Evolutionary conservation across 2,329 filamentous ascomycete genomes (phyloP).

Genomic region (Ascochyta pisi): DNA sequence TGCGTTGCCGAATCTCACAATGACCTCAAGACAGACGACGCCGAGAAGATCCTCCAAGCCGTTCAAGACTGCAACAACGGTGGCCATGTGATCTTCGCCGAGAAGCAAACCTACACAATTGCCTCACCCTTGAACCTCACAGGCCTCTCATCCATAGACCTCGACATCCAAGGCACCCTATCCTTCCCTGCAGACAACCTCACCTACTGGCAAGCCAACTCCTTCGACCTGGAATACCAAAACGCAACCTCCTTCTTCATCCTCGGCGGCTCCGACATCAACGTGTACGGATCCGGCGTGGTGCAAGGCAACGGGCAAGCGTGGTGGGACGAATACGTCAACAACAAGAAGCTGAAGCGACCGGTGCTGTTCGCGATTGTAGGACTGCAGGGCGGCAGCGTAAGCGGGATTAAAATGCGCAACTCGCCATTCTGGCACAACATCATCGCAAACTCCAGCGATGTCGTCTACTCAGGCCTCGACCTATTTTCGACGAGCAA

Average conservation of each 20-base stretch:
- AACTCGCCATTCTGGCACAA: slow-evolving; percentile 46
- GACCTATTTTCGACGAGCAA: slow-evolving; percentile 21
- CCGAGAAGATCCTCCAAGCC: slow-evolving; percentile 15
- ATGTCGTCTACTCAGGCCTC: slow-evolving; percentile 42
- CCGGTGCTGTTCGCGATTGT: slow-evolving; percentile 14
- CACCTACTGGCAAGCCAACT: slow-evolving; percentile 19
- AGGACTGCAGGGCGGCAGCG: slow-evolving; percentile 11
- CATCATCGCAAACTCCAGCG: slow-evolving; percentile 56
- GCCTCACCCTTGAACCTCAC: slow-evolving; percentile 19
- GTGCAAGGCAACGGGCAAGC: slow-evolving; percentile 66
- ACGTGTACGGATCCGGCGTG: slow-evolving; percentile 63
- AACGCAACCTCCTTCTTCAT: slow-evolving; percentile 69
- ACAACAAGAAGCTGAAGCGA: slow-evolving; percentile 17
- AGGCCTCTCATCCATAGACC: slow-evolving; percentile 13
- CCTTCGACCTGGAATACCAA: slow-evolving; percentile 55
- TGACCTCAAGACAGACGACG: slow-evolving; percentile 17
- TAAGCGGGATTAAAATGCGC: slow-evolving; percentile 11
- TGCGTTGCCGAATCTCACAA: slow-evolving; percentile 22
- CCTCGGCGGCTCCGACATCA: slow-evolving; percentile 66
- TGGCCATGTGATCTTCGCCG: slow-evolving; percentile 21
- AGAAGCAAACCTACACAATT: slow-evolving; percentile 17
- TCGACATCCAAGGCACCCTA: slow-evolving; percentile 22
- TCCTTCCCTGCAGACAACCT: slow-evolving; percentile 13
- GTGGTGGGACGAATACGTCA: slow-evolving; percentile 42
- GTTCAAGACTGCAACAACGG: slow-evolving; percentile 20